These are phyloP conservation scores for Limtongozyma cylindracea DNA, from an alignment of 805 yeast species.

Conservation along the genomic window DNA sequence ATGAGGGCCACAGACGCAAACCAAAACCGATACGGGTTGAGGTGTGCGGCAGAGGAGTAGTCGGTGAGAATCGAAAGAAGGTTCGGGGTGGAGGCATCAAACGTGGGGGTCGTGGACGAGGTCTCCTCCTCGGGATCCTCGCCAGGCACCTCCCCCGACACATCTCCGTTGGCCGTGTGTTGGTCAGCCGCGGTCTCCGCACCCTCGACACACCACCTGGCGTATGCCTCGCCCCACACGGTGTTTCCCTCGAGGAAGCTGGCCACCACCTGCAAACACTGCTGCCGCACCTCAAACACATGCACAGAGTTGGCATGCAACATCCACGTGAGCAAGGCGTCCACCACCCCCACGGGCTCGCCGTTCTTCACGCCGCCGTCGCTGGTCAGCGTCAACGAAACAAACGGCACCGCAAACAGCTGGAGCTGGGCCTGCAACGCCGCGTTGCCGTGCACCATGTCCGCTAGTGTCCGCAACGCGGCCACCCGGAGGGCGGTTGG, in stretches of 20 bases:
- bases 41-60: constrained; percentile 31
- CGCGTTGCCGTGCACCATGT: constrained; percentile 40
- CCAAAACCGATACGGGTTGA: constrained; percentile 79
- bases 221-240: constrained; percentile 31
- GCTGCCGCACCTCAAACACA: constrained; percentile 56
- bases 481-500: constrained; percentile 40
- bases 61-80: constrained; percentile 48
- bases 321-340: constrained; percentile 67
- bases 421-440: constrained; percentile 48
- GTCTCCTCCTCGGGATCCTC: too few species aligned
- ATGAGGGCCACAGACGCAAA: constrained; percentile 49
- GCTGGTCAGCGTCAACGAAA: constrained; percentile 45
- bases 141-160: too few species aligned
- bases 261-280: constrained; percentile 37
- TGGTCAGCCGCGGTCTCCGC: too few species aligned
- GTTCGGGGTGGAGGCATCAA: constrained; percentile 22
- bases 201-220: too few species aligned
- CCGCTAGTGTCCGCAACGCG: constrained; percentile 57
- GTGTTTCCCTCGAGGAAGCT: constrained; percentile 43
- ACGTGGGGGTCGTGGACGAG: too few species aligned
- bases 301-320: constrained; percentile 62
- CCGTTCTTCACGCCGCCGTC: constrained; percentile 16
- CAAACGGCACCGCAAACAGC: constrained; percentile 74
- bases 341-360: constrained; percentile 33
- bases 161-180: too few species aligned